Percentiles rank a stretch among this genome's conserved stretches.
These are phyloP conservation scores for Dipodascus geniculatus DNA, from an alignment of 805 yeast species.

Conservation along the genomic window DNA sequence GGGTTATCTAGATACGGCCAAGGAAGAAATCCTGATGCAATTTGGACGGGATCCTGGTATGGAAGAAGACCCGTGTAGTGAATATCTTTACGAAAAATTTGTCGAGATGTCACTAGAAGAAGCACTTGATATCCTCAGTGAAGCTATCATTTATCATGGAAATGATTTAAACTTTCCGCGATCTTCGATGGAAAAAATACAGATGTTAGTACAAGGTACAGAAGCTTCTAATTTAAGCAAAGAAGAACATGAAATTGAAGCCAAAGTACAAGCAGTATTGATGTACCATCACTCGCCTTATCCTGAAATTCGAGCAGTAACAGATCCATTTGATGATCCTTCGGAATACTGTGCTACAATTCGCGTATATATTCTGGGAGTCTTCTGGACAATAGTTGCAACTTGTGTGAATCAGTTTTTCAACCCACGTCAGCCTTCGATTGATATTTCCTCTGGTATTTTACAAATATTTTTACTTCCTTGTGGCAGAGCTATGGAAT, in stretches of 20 bases:
- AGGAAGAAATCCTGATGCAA: neutral
- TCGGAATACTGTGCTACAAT: slow-evolving; percentile 34
- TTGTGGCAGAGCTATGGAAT: slow-evolving; percentile 1
- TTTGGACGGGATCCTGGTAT: neutral
- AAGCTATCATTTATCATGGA: slow-evolving; percentile 31
- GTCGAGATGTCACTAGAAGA: slow-evolving; percentile 27
- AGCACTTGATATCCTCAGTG: slow-evolving; percentile 30
- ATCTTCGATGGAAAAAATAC: slow-evolving; percentile 27
- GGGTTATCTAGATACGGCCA: neutral
- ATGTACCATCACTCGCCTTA: slow-evolving; percentile 35
- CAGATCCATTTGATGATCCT: slow-evolving; percentile 40
- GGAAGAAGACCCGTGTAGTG: neutral
- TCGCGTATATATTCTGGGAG: slow-evolving; percentile 30
- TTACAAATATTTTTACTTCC: slow-evolving; percentile 26
- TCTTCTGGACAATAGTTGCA: slow-evolving; percentile 25
- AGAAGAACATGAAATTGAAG: slow-evolving; percentile 19
- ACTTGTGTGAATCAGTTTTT: slow-evolving; percentile 47
- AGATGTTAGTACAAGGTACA: slow-evolving; percentile 20
- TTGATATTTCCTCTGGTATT: slow-evolving; percentile 33
- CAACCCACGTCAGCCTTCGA: slow-evolving; percentile 41
- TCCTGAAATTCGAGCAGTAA: slow-evolving; percentile 47
- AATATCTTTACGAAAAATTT: slow-evolving; percentile 32
- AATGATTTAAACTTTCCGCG: slow-evolving; percentile 39
- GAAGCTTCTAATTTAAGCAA: slow-evolving; percentile 13
- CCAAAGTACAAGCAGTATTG: slow-evolving; percentile 32